phyloP scores from a whole-genome alignment of 176 grass and related monocot species.

The Microstegium vimineum region DNA sequence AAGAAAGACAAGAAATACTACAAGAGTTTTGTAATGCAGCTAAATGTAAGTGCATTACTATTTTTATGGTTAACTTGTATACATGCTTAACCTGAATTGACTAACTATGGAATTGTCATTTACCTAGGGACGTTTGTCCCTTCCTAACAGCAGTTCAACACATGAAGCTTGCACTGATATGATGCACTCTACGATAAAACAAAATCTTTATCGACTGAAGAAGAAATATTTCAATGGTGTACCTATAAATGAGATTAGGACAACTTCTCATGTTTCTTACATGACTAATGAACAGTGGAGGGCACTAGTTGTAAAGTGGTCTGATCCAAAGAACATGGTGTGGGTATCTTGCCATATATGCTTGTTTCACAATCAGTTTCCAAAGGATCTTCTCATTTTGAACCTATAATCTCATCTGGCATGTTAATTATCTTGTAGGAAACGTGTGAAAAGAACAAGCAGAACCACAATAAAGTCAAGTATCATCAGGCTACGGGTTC shows the following conservation, averaged over 20 bases:
- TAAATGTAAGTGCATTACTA: neutral
- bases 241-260: neutral
- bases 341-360: no score
- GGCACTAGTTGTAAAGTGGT: neutral
- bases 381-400: no score
- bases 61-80: no score
- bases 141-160: neutral
- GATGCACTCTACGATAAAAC: neutral
- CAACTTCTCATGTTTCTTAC: neutral
- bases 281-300: neutral
- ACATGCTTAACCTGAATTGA: neutral
- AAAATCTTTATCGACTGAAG: neutral
- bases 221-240: neutral
- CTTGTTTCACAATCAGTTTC: no score
- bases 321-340: no score
- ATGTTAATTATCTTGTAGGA: no score
- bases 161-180: neutral
- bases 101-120: neutral
- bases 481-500: no score
- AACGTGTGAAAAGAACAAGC: no score
- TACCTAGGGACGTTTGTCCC: neutral
- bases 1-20: no score
- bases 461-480: no score
- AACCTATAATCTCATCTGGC: no score
- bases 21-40: no score